A percentile compares a stretch with the other conserved stretches of the same genome.
Conservation (phyloP, 306 rosid genomes). For the Vigna unguiculata region DNA sequence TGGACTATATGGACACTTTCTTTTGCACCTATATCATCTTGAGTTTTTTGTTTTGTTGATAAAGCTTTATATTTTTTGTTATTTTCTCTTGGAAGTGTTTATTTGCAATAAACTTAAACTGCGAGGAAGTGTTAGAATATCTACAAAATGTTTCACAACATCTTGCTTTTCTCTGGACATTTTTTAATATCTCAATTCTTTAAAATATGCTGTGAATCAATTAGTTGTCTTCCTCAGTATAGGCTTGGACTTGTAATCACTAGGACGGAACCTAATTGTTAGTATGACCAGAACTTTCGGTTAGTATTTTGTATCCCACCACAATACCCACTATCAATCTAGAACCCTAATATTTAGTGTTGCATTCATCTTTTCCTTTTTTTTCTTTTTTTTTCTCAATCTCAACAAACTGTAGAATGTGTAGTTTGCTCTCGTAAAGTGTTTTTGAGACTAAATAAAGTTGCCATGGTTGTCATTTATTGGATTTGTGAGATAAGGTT, state of each 20-base stretch:
- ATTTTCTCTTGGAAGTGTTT: not conserved
- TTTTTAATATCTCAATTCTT: not conserved
- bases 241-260: not conserved
- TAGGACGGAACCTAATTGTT: not conserved
- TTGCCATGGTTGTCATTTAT: not conserved
- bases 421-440: conserved; percentile 2
- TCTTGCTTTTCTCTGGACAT: not conserved
- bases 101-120: not conserved
- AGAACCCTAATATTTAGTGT: not conserved
- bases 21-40: not conserved
- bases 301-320: not conserved
- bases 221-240: not conserved
- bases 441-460: conserved; percentile 25
- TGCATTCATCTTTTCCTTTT: not conserved
- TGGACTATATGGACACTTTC: too few relatives aligned
- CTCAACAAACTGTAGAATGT: not conserved
- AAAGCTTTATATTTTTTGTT: not conserved
- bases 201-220: not conserved
- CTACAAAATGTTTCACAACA: not conserved
- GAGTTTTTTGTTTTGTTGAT: not conserved
- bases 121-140: not conserved
- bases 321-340: not conserved
- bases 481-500: not conserved
- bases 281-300: not conserved
- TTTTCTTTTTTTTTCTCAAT: not conserved